Percentiles rank a stretch among this genome's conserved stretches.
Conservation (phyloP, 371 early-diverging fungal genomes). For the Rhizopus sp. region DNA sequence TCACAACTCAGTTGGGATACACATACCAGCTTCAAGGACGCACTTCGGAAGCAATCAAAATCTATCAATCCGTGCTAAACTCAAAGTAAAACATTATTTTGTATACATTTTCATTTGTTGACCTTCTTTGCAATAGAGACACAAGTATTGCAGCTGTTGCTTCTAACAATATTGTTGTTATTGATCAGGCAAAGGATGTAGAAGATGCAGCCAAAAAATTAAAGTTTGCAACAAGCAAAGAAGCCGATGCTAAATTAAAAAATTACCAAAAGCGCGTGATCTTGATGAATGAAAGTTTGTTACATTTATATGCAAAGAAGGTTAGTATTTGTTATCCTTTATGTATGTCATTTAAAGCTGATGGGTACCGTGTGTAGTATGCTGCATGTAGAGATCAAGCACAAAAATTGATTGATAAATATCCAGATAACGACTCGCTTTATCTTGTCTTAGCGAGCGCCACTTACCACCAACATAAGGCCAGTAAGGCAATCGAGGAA, state of each 20-base stretch:
- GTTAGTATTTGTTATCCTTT: constrained; percentile 22
- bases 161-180: constrained; percentile 67
- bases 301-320: constrained; percentile 67
- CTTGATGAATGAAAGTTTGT: constrained; percentile 68
- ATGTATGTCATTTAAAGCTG: background rate
- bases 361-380: constrained; percentile 29
- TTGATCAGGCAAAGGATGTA: constrained; percentile 57
- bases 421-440: constrained; percentile 63
- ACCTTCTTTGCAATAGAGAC: constrained; percentile 28
- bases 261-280: constrained; percentile 66
- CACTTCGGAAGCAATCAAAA: constrained; percentile 57
- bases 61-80: constrained; percentile 64
- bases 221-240: constrained; percentile 56
- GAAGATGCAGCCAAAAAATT: constrained; percentile 64
- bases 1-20: constrained; percentile 73
- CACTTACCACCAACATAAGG: constrained; percentile 53
- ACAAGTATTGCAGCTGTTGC: constrained; percentile 62
- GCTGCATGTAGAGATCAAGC: constrained; percentile 60
- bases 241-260: constrained; percentile 62
- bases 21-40: constrained; percentile 70
- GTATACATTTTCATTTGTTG: too few relatives aligned
- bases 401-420: constrained; percentile 53
- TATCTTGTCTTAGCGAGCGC: constrained; percentile 65
- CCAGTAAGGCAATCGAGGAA: constrained; percentile 61
- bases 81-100: constrained; percentile 46